phyloP scores from a whole-genome alignment of 2,329 filamentous ascomycete species.

The Akanthomyces lecanii region DNA sequence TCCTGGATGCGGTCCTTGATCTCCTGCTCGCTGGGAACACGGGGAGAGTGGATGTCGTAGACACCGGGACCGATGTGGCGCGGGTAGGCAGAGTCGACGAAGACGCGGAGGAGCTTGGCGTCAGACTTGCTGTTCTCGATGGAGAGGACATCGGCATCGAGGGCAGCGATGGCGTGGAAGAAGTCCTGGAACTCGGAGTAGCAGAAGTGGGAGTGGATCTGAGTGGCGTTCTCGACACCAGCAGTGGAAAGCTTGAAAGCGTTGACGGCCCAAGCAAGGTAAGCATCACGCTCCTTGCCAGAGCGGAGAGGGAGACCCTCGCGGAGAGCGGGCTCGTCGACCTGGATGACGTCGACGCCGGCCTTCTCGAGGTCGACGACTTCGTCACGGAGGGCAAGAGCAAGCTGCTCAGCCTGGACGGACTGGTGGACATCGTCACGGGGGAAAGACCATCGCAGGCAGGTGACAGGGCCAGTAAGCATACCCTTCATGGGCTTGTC shows the following conservation, averaged over 20 bases:
- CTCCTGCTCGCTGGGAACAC: constrained; percentile 95
- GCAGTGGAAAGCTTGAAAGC: constrained; percentile 95
- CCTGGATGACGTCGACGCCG: constrained; percentile 96
- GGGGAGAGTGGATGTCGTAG: constrained; percentile 99
- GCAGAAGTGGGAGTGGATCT: constrained; percentile 99
- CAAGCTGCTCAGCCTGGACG: constrained; percentile 96
- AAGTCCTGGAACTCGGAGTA: constrained; percentile 99
- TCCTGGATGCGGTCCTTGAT: constrained; percentile 96
- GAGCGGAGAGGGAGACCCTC: constrained; percentile 96
- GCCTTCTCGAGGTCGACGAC: constrained; percentile 96
- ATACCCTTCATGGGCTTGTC: constrained; percentile 99
- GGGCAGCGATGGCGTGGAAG: constrained; percentile 98
- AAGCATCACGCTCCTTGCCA: constrained; percentile 91
- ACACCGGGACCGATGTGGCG: constrained; percentile 98
- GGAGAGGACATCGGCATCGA: constrained; percentile 95
- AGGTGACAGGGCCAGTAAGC: constrained; percentile 98
- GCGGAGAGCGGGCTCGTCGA: constrained; percentile 97
- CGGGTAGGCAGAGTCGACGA: constrained; percentile 94
- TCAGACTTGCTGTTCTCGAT: constrained; percentile 99
- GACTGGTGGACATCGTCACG: constrained; percentile 99
- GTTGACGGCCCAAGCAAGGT: constrained; percentile 96
- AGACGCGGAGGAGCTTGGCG: constrained; percentile 97
- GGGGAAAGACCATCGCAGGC: constrained; percentile 98
- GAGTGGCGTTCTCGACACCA: constrained; percentile 89
- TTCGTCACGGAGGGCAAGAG: constrained; percentile 96